Evolutionary conservation across 169 alveolate species (phyloP).

Genomic region (Plasmodium gonderi): DNA sequence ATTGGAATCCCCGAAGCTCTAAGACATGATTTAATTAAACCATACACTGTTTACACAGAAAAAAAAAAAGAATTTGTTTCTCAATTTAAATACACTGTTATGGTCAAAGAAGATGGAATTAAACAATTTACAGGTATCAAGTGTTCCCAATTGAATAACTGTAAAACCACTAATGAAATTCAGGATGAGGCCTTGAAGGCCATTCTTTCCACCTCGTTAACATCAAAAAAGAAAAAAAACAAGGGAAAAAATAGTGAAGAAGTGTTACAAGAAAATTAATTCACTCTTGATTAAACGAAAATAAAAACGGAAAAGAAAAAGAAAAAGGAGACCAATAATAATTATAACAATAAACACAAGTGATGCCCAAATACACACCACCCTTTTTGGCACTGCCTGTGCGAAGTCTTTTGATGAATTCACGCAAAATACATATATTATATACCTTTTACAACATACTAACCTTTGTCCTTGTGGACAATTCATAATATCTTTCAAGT

Average conservation of each 20-base stretch:
- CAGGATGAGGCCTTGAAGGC: slow-evolving; percentile 50
- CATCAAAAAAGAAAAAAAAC: slow-evolving; percentile 26
- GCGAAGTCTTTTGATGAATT: too few species aligned
- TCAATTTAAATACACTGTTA: slow-evolving; percentile 93
- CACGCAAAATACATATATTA: too few species aligned
- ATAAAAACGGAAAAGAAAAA: not conserved
- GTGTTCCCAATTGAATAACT: slow-evolving; percentile 47
- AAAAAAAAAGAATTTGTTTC: slow-evolving; percentile 94
- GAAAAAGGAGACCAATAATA: not conserved
- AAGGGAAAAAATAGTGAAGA: slow-evolving; percentile 26
- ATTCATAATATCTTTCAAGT: too few species aligned
- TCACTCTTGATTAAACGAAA: not conserved
- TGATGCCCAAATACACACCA: too few species aligned
- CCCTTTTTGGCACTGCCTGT: too few species aligned
- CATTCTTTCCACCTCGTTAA: slow-evolving; percentile 4
- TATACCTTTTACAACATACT: too few species aligned
- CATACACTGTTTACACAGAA: slow-evolving; percentile 94
- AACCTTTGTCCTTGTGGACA: too few species aligned
- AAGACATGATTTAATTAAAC: slow-evolving; percentile 94
- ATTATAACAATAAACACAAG: too few species aligned
- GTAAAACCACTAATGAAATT: slow-evolving; percentile 30
- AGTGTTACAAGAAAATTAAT: not conserved
- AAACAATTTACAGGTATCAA: slow-evolving; percentile 87
- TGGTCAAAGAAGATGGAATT: slow-evolving; percentile 91
- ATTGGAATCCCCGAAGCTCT: slow-evolving; percentile 97